phyloP scores from a whole-genome alignment of 768 basidiomycete genomes.

The Paxillus ammoniavirescens region DNA sequence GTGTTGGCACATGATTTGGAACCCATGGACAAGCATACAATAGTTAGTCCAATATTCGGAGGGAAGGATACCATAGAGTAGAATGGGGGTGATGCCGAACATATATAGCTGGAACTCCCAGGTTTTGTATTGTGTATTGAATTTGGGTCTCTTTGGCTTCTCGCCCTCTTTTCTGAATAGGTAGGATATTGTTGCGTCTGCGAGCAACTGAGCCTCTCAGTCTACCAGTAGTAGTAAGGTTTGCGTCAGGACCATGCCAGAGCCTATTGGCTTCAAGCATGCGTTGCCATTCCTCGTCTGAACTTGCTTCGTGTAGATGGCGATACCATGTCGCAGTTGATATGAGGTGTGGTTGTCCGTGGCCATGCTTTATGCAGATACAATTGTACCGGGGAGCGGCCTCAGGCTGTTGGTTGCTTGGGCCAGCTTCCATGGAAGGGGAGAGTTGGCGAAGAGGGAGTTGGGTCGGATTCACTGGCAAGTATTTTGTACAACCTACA shows the following conservation, averaged over 20 bases:
- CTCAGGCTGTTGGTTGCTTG: not conserved
- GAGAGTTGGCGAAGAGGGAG: not conserved
- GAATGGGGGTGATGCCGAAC: slow-evolving; percentile 16
- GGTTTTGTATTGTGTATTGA: slow-evolving; percentile 24
- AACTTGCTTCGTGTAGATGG: not conserved
- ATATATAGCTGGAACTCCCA: slow-evolving; percentile 18
- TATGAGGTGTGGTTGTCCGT: not conserved
- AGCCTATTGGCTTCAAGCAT: too few relatives aligned
- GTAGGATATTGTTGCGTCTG: too few relatives aligned
- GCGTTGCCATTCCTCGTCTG: not conserved
- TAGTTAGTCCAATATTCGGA: slow-evolving; percentile 13
- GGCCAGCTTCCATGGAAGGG: not conserved
- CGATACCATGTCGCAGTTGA: not conserved
- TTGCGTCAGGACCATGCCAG: too few relatives aligned
- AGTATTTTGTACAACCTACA: not conserved
- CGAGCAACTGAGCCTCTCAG: too few relatives aligned
- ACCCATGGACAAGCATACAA: slow-evolving; percentile 19
- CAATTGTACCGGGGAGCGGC: not conserved
- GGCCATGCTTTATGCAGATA: not conserved
- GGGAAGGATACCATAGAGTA: slow-evolving; percentile 14
- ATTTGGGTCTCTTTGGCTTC: not conserved
- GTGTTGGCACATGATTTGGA: slow-evolving; percentile 22
- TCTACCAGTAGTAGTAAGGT: too few relatives aligned
- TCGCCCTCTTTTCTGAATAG: too few relatives aligned
- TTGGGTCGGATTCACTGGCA: not conserved